These are phyloP conservation scores for Rhodomyrtus tomentosa DNA, from an alignment of 345 rosid genomes.

Conservation along the genomic window DNA sequence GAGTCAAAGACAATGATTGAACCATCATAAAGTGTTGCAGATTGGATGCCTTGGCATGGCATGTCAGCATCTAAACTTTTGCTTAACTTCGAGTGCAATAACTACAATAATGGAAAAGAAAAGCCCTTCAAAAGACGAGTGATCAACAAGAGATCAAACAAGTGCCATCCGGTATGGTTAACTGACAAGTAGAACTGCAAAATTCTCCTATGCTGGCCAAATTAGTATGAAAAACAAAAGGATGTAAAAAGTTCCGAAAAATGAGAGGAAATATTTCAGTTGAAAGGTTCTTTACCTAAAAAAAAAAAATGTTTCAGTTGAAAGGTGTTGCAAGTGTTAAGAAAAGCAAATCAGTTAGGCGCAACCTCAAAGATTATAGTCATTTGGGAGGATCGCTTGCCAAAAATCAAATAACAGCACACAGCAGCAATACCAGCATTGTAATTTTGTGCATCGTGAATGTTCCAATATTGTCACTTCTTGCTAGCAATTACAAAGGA, in stretches of 20 bases:
- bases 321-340: background rate
- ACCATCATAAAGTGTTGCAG: constrained; percentile 76
- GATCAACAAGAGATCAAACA: background rate
- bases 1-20: constrained; percentile 69
- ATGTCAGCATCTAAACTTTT: constrained; percentile 12
- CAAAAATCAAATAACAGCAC: background rate
- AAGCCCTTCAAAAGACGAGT: background rate
- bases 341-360: background rate
- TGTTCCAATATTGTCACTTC: background rate
- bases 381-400: background rate
- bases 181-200: background rate
- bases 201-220: background rate
- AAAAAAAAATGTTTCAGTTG: background rate
- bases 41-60: constrained; percentile 27
- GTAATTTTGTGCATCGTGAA: background rate
- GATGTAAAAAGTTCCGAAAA: background rate
- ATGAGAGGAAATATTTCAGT: background rate
- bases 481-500: background rate
- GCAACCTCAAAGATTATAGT: background rate
- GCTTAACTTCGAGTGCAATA: constrained; percentile 68
- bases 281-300: no score
- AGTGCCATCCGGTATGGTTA: background rate
- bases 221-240: background rate
- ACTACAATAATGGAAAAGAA: constrained; percentile 24
- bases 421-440: background rate